A percentile compares a stretch with the other conserved stretches of the same genome.
Evolutionary conservation across 1,284 basidiomycete species (phyloP).

Genomic region (Omphalotus olearius): DNA sequence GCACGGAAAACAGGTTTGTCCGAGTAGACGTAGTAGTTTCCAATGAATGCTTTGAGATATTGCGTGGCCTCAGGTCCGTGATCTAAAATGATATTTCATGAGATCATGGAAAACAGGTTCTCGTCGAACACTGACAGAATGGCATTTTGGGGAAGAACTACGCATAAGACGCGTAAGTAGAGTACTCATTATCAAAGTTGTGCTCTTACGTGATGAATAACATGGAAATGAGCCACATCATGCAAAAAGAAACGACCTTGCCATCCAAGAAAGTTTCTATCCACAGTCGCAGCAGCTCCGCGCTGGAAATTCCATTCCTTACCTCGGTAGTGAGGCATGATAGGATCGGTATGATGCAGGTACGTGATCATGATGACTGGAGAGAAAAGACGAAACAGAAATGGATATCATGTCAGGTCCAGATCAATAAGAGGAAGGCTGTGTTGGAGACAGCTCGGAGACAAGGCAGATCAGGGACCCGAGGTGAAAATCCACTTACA

Average conservation of each 20-base stretch:
- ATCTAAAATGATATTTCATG: slow-evolving; percentile 17
- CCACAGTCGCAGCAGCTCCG: slow-evolving; percentile 62
- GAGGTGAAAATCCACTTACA: slow-evolving; percentile 12
- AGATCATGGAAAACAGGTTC: too few species aligned
- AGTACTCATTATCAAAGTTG: background rate
- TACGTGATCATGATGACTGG: slow-evolving; percentile 26
- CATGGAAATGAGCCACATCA: slow-evolving; percentile 22
- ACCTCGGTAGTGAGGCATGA: slow-evolving; percentile 40
- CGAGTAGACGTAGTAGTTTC: slow-evolving; percentile 30
- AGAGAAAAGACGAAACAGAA: background rate
- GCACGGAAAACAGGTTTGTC: slow-evolving; percentile 33
- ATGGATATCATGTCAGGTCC: background rate
- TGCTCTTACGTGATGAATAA: slow-evolving; percentile 12
- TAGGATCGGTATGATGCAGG: slow-evolving; percentile 29
- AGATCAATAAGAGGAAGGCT: background rate
- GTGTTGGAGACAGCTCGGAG: background rate
- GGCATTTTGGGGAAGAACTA: slow-evolving; percentile 24
- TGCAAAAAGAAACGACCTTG: slow-evolving; percentile 39
- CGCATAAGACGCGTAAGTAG: background rate
- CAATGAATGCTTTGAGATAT: slow-evolving; percentile 21
- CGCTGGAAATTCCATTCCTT: slow-evolving; percentile 50
- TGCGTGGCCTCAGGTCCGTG: slow-evolving; percentile 34
- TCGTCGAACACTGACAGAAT: slow-evolving; percentile 11
- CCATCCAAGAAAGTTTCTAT: slow-evolving; percentile 52
- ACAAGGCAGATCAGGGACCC: background rate